Conservation (phyloP, 2,329 filamentous ascomycete species). For the Aureobasidium zeae region DNA sequence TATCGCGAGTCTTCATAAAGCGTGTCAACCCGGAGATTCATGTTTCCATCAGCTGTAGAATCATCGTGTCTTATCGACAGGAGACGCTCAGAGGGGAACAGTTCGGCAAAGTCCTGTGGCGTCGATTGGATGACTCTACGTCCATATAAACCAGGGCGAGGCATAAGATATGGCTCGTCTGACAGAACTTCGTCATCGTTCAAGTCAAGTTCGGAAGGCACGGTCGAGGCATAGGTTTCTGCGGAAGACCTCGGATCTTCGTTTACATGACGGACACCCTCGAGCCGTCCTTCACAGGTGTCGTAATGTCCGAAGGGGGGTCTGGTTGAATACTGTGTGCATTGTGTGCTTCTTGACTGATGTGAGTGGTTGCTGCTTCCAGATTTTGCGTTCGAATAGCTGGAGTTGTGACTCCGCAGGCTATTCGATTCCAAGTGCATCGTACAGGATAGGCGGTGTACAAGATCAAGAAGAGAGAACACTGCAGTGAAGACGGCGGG, state of each 20-base stretch:
- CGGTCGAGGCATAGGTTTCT: constrained; percentile 72
- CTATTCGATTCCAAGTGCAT: constrained; percentile 8
- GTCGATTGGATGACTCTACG: constrained; percentile 65
- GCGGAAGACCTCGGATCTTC: constrained; percentile 51
- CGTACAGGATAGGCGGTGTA: constrained; percentile 11
- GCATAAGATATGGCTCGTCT: constrained; percentile 50
- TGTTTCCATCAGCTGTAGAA: constrained; percentile 81
- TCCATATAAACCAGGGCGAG: constrained; percentile 53
- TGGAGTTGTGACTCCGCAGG: constrained; percentile 12
- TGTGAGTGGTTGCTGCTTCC: constrained; percentile 19
- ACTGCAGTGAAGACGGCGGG: constrained; percentile 8
- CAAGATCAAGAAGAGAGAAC: constrained; percentile 2
- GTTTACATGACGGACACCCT: constrained; percentile 11
- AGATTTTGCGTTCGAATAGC: constrained; percentile 12
- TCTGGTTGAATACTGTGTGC: constrained; percentile 19
- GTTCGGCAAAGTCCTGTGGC: constrained; percentile 68
- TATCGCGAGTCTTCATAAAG: constrained; percentile 42
- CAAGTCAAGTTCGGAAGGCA: constrained; percentile 48
- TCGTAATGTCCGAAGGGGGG: constrained; percentile 23
- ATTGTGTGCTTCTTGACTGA: constrained; percentile 19
- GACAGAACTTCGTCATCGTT: constrained; percentile 42
- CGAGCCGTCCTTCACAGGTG: constrained; percentile 21
- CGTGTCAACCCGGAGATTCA: constrained; percentile 88
- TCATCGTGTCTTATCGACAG: constrained; percentile 84
- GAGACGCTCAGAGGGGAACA: constrained; percentile 78